Percentiles rank a stretch among this genome's conserved stretches.
phyloP scores from a whole-genome alignment of 371 early-diverging fungal genomes.

The Mucor sp. region DNA sequence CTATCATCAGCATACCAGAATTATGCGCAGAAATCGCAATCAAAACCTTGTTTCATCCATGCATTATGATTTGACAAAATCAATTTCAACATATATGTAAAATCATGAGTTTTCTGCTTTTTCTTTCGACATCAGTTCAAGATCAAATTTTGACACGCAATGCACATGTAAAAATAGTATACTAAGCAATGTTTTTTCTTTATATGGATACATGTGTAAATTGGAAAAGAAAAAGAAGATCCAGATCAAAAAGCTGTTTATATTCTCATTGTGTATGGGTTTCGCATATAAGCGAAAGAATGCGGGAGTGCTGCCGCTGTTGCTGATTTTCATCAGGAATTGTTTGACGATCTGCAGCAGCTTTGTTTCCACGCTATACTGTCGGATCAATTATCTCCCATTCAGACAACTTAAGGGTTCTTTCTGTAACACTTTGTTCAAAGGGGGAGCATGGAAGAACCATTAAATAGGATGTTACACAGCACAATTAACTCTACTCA shows the following conservation, averaged over 20 bases:
- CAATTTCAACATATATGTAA: not conserved
- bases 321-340: too few species aligned
- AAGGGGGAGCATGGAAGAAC: not conserved
- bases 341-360: not conserved
- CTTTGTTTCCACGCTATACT: not conserved
- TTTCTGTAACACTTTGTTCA: not conserved
- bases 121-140: not conserved
- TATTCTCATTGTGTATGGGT: not conserved
- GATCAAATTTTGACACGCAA: not conserved
- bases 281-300: not conserved
- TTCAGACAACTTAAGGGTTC: not conserved
- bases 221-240: not conserved
- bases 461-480: not conserved
- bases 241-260: not conserved
- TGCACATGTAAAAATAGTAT: not conserved
- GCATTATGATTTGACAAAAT: not conserved
- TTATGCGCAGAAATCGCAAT: not conserved
- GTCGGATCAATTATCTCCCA: not conserved
- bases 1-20: not conserved
- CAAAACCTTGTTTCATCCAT: not conserved
- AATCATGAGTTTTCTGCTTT: not conserved
- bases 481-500: not conserved
- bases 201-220: not conserved
- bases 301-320: not conserved
- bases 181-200: not conserved